Evolutionary conservation across 331 rosid genomes (phyloP).

Genomic region (Malus hybrid): DNA sequence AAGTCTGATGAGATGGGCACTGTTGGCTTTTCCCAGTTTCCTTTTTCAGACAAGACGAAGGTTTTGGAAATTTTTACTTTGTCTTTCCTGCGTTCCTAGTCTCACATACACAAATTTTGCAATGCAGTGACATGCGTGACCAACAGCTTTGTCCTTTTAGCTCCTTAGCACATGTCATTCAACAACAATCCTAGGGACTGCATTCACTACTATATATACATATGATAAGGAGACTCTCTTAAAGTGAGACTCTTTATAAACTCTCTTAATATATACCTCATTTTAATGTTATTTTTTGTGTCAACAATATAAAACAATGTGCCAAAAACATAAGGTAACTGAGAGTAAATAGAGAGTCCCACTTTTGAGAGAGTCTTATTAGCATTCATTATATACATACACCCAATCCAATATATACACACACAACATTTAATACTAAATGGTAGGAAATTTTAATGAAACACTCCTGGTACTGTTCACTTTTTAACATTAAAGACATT

Average conservation of each 20-base stretch:
- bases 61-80: neutral
- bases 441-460: neutral
- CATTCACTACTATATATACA: neutral
- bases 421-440: neutral
- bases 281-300: too few relatives aligned
- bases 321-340: too few relatives aligned
- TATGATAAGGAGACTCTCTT: too few relatives aligned
- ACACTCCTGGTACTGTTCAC: too few relatives aligned
- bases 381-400: too few relatives aligned
- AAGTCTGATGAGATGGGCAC: slow-evolving; percentile 5
- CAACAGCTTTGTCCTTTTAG: neutral
- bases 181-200: neutral
- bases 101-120: neutral
- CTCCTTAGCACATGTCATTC: neutral
- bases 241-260: too few relatives aligned
- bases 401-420: neutral
- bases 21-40: neutral
- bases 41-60: slow-evolving; percentile 11
- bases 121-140: neutral
- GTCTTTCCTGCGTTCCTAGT: slow-evolving; percentile 2
- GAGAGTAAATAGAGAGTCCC: too few relatives aligned
- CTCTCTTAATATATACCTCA: too few relatives aligned
- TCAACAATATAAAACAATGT: too few relatives aligned
- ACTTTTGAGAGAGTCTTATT: too few relatives aligned
- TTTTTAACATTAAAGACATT: too few relatives aligned